Percentiles rank a stretch among this genome's conserved stretches.
These are phyloP conservation scores for Pelargonium citronellum DNA, from an alignment of 441 rosid genomes.

Conservation along the genomic window DNA sequence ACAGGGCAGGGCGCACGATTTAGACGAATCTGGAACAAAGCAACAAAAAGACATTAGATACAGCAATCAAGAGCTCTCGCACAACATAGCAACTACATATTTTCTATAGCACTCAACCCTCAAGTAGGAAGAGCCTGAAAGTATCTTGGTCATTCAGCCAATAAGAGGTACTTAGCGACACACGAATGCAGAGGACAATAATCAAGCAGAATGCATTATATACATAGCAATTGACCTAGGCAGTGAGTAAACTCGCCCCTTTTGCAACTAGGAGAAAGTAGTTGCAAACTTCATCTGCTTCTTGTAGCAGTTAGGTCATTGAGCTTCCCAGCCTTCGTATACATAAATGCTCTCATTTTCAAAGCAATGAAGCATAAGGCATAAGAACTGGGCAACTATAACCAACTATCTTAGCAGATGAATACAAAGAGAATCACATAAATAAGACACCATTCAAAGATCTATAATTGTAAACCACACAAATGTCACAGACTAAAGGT, in stretches of 20 bases:
- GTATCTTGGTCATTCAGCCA: neutral
- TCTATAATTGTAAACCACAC: neutral
- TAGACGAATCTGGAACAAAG: slow-evolving; percentile 16
- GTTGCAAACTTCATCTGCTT: neutral
- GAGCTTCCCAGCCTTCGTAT: neutral
- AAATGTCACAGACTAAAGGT: neutral
- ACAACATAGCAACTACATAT: neutral
- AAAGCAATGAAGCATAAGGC: neutral
- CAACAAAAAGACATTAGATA: neutral
- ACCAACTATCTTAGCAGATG: neutral
- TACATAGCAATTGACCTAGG: neutral
- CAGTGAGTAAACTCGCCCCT: neutral
- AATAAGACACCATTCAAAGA: neutral
- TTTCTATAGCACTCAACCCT: neutral
- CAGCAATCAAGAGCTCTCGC: neutral
- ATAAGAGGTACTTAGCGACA: neutral
- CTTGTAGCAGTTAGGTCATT: neutral
- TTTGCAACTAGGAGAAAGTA: neutral
- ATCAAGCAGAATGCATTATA: neutral
- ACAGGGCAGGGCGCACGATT: neutral
- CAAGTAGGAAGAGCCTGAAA: neutral
- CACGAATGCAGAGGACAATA: too few species aligned
- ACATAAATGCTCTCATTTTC: neutral
- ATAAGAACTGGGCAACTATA: too few species aligned
- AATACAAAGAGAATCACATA: neutral